Evolutionary conservation across 306 rosid species (phyloP).

Genomic region (Vigna mungo): DNA sequence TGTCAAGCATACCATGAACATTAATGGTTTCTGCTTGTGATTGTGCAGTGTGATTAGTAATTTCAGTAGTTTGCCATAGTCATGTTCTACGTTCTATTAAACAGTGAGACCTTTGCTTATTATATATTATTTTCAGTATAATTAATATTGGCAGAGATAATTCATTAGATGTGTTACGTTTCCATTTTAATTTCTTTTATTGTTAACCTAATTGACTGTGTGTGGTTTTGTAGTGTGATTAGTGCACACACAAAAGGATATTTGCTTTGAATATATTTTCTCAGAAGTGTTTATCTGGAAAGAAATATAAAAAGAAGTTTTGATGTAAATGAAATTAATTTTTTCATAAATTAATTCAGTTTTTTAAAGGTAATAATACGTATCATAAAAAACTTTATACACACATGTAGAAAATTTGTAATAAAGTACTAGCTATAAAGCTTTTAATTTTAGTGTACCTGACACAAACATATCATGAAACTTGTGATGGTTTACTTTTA

Average conservation of each 20-base stretch:
- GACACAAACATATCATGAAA: conserved; percentile 6
- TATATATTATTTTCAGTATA: conserved; percentile 8
- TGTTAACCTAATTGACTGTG: conserved; percentile 8
- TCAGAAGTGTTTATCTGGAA: too few species aligned
- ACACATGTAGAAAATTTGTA: neutral
- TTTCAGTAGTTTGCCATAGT: conserved; percentile 17
- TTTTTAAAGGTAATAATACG: too few species aligned
- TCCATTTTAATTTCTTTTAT: conserved; percentile 15
- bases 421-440: conserved; percentile 11
- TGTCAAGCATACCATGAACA: conserved; percentile 10
- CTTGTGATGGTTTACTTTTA: conserved; percentile 27
- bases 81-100: neutral
- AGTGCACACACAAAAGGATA: conserved; percentile 27
- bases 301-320: too few species aligned
- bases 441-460: conserved; percentile 7
- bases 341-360: too few species aligned
- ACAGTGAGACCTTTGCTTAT: conserved; percentile 11
- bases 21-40: conserved; percentile 7
- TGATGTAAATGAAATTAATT: too few species aligned
- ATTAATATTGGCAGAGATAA: conserved; percentile 1
- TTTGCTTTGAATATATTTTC: too few species aligned
- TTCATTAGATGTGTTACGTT: neutral
- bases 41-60: conserved; percentile 40
- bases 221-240: conserved; percentile 31
- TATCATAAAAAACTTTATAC: too few species aligned